Base-by-base conservation (phyloP, 2,329 filamentous ascomycete genomes). In the Colletotrichum echinochloae region DNA sequence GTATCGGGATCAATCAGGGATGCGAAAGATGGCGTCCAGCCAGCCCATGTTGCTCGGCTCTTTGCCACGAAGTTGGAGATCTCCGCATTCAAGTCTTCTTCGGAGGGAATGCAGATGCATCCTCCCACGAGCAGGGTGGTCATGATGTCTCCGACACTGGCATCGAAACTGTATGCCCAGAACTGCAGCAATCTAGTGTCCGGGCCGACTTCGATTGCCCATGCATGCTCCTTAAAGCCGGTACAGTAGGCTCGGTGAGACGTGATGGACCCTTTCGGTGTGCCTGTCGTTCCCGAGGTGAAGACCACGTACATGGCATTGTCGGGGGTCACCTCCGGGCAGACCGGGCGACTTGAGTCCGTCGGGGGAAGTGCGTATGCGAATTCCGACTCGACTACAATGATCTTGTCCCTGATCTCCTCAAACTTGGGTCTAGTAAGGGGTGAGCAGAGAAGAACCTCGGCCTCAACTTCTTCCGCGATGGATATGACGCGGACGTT, bases 231-330 rank as follows among this genome's bases (percentile, higher is more conserved):
- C 5, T 5, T 3, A n/a, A 44, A 44, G 41, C 41, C 41, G 5
- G 41, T 44, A 11, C 41, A 44, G 41, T 44, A 44, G 41, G 41
- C 41, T 9, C 41, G 41, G 41, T 44, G 41, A 7, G 41, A 44
- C 20, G 41, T 44, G 18, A 44, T 44, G 7, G 41, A 44, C 5
- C 69, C 85, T 76, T 88, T 88, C 55, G 62, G 86, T 26, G 78
- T 78, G 16, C 86, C 86, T 0, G 86, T 88, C 30, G 83, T 87
- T 6, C 86, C 86, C 6, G 85, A 87, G 23, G 86, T 87, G 74
- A 86, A 87, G 74, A 87, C 85, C 73, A 86, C 82, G 51, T 78
- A 80, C 61, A 55, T 33, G 35, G 60, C 66, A 16, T 59, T 69
- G 35, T 59, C 60, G 18, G 66, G 60, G 3, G 60, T 51, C 23